Evolutionary conservation across 768 basidiomycete species (phyloP), one percentile per base, ranked within the genome.

Genomic region (Hericium coralloides): DNA sequence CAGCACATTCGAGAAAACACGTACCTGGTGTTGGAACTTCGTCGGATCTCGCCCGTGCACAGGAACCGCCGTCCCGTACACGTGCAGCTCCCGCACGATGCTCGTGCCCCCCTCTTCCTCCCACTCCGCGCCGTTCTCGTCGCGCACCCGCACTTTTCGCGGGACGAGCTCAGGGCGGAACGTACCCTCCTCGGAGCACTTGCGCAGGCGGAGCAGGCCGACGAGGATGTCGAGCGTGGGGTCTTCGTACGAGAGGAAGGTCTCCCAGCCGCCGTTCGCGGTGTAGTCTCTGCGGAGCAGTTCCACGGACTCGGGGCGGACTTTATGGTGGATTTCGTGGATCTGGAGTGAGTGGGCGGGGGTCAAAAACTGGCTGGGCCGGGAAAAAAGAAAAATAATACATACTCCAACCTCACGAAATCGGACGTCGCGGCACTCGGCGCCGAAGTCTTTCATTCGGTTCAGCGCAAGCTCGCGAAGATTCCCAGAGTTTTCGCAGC

Each of bases 211-310:
- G 39, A 99, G 77, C 26, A 99, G 73, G 20, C 97, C 97, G 59
- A 99, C 84, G 48, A 99, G 83, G 69, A 99, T 98, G 66, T 99
- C 97, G 55, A 83, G 84, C 71, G 94, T 93, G 6, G 97, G 95
- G 69, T 99, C 97, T 73, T 99, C 97, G 68, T 98, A 99, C 26
- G 95, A 95, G 5, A 99, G 74, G 81, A 99, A 99, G 1, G 97
- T 98, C 74, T 99, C 97, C 97, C 97, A 99, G 49, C 97, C 95
- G 6, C 95, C 95, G 67, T 98, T 99, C 31, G 97, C 97, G 3
- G 89, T 76, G 70, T 99, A 99, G 69, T 99, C 97, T 41, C 97
- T 80, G 57, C 97, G 82, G 37, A 99, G 83, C 4, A 99, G 84
- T 70, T 99, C 97, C 53, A 97, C 89, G 15, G 91, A 88, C 69